phyloP scores from a whole-genome alignment of 305 asterid species.

The Andrographis paniculata region DNA sequence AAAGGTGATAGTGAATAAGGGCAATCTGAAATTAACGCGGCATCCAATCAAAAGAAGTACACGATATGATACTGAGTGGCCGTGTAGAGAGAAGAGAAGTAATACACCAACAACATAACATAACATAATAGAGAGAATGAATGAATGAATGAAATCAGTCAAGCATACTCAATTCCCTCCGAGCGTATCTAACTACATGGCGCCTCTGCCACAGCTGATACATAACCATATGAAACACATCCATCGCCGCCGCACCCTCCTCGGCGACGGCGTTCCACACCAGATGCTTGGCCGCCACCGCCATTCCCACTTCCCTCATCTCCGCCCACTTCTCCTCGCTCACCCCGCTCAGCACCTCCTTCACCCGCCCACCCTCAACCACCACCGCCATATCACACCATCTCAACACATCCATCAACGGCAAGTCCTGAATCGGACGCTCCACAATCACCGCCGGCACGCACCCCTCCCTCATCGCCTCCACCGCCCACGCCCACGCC shows the following conservation, averaged over 20 bases:
- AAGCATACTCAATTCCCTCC: conserved; percentile 41
- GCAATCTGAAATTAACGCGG: too few relatives aligned
- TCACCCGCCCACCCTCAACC: conserved; percentile 48
- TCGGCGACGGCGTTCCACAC: conserved; percentile 81
- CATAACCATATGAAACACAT: conserved; percentile 78
- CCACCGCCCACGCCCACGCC: conserved; percentile 41
- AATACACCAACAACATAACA: too few relatives aligned
- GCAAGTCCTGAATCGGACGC: conserved; percentile 80
- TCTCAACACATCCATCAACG: conserved; percentile 61
- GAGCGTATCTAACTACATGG: conserved; percentile 67
- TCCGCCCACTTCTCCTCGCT: conserved; percentile 34
- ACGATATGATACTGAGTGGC: too few relatives aligned
- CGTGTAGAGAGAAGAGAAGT: too few relatives aligned
- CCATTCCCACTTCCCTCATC: conserved; percentile 47
- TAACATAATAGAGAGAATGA: too few relatives aligned
- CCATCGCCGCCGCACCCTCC: conserved; percentile 50
- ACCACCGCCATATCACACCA: conserved; percentile 65
- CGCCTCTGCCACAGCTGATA: conserved; percentile 89
- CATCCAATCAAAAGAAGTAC: too few relatives aligned
- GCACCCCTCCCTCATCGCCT: conserved; percentile 67
- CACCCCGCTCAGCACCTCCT: conserved; percentile 38
- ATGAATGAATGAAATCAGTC: too few relatives aligned
- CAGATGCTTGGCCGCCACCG: conserved; percentile 69
- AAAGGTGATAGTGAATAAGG: too few relatives aligned
- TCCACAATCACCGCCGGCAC: conserved; percentile 85